Conservation (phyloP, 306 rosid species). For the Vicia faba region DNA sequence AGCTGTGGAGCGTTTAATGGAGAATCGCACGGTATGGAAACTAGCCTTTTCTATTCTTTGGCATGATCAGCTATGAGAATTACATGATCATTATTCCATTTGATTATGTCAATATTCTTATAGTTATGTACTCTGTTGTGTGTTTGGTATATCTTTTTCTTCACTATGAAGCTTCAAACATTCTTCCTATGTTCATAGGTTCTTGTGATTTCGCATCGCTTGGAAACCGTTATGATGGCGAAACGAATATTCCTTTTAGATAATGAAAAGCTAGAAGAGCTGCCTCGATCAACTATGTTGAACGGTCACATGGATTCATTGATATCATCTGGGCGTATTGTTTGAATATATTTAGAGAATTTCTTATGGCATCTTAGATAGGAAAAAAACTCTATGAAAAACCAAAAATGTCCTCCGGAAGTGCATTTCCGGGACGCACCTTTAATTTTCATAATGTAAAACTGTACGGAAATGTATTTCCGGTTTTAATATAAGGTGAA, state of each 20-base stretch:
- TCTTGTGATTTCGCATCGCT: constrained; percentile 85
- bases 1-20: constrained; percentile 76
- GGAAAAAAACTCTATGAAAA: too few relatives aligned
- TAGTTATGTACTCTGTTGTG: constrained; percentile 9
- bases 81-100: too few relatives aligned
- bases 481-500: too few relatives aligned
- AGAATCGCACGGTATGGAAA: constrained; percentile 71
- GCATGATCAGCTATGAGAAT: background rate
- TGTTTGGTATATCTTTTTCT: constrained; percentile 4
- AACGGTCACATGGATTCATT: constrained; percentile 40
- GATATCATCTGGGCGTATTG: constrained; percentile 50
- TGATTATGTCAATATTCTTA: too few relatives aligned
- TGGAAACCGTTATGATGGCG: constrained; percentile 88
- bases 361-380: too few relatives aligned
- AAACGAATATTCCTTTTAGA: constrained; percentile 67
- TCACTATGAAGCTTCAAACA: constrained; percentile 10
- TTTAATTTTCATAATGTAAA: too few relatives aligned
- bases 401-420: too few relatives aligned
- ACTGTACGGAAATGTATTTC: too few relatives aligned
- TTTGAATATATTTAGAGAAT: constrained; percentile 46
- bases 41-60: constrained; percentile 22
- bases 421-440: too few relatives aligned
- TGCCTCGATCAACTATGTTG: constrained; percentile 51
- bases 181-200: constrained; percentile 54
- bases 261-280: constrained; percentile 74